Evolutionary conservation across 1,139 yeast species (phyloP), one percentile per base, ranked within the genome.

Genomic region (Waltiozyma solani): DNA sequence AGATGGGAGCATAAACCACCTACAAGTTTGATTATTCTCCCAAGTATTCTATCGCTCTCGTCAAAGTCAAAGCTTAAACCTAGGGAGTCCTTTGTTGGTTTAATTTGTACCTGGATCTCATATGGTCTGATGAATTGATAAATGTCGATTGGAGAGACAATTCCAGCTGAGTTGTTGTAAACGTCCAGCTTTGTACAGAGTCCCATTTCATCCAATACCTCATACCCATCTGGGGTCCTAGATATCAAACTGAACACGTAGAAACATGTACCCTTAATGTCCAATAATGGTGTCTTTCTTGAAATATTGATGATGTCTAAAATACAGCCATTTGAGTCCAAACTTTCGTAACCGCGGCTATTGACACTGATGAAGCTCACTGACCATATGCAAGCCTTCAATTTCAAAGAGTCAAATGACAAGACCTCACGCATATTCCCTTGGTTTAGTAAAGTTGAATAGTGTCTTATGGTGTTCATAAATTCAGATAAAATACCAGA

Each of bases 341-440:
- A 58, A 32, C 85, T 64, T 34, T 75, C 73, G 24, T 81, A 75
- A 0, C 95, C 96, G 40, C 68, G 64, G 24, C 67, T 67, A 1
- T 82, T 73, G 10, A 87, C 73, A 2, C 89, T 87, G 32, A 87
- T 78, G 50, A 79, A 79, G 0, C 96, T 96, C 34, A 85, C 67
- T 4, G 94, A 81, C 96, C 97, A 91, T 36, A 89, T 54, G 36
- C 82, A 75, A 14, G 89, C 86, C 52, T 84, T 85, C 22, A 87
- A 57, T 39, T 68, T 69, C n/a, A 61, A 40, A 13, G 67, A 46
- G 27, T 57, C 57, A 17, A 56, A 57, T 1, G 51, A 49, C 3
- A 42, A 44, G 41, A 57, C 50, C 43, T 58, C 40, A 37, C 35
- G 38, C 1, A 32, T 15, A 37, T 36, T 43, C n/a, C 37, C 47